These are phyloP conservation scores for Chlamydomonas sp. DNA, from an alignment of 139 green algal species.

Conservation along the genomic window DNA sequence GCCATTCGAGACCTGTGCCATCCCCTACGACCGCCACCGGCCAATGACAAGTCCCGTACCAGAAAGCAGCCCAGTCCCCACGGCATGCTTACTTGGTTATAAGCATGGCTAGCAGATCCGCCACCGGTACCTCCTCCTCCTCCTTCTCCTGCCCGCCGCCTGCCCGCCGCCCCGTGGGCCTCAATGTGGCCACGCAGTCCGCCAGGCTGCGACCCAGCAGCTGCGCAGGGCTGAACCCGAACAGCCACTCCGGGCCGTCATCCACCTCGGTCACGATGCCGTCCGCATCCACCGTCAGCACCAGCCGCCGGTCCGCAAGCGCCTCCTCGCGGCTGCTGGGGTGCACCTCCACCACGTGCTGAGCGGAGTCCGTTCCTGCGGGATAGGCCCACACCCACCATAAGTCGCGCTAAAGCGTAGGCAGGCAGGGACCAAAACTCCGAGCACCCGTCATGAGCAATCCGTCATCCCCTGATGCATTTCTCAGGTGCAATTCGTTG, in stretches of 20 bases:
- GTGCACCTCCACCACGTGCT: constrained; percentile 17
- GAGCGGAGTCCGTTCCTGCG: no score
- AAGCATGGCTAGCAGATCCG: constrained; percentile 20
- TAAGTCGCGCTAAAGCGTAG: no score
- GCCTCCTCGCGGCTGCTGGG: constrained; percentile 3
- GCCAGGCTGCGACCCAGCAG: constrained; percentile 26
- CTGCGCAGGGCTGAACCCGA: constrained; percentile 11
- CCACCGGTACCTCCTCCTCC: neutral
- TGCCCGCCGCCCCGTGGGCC: neutral
- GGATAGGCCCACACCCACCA: no score
- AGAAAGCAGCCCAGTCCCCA: neutral
- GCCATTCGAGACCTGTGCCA: neutral
- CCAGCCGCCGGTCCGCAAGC: constrained; percentile 26
- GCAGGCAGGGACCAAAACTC: no score
- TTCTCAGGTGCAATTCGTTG: no score
- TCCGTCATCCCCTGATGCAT: no score
- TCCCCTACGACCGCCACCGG: neutral
- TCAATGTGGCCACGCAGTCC: constrained; percentile 14
- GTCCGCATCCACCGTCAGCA: constrained; percentile 41
- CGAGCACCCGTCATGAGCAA: no score
- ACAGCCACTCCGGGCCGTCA: constrained; percentile 24
- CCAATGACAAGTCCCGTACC: no score
- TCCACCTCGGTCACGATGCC: constrained; percentile 30
- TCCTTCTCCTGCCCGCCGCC: neutral
- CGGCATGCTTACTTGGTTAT: constrained; percentile 8